Conservation (phyloP, 495 filamentous ascomycete species). For the Thozetella sp. region DNA sequence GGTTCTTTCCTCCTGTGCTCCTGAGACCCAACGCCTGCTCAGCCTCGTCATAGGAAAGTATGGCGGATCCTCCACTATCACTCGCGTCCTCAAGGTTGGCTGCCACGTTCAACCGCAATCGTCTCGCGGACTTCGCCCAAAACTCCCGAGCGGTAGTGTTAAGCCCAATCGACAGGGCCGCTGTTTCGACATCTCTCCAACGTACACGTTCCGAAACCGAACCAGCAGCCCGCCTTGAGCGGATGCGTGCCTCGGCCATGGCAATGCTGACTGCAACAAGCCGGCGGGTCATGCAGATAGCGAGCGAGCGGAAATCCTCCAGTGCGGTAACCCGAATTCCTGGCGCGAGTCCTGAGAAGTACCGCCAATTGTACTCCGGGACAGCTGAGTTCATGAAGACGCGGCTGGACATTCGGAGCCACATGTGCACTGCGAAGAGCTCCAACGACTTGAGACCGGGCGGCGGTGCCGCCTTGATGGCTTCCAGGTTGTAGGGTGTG, state of each 20-base stretch:
- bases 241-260: conserved; percentile 59
- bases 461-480: conserved; percentile 38
- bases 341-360: conserved; percentile 52
- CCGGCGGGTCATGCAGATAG: conserved; percentile 65
- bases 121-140: conserved; percentile 62
- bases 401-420: conserved; percentile 64
- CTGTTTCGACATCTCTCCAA: conserved; percentile 65
- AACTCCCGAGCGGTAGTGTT: conserved; percentile 44
- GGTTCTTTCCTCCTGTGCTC: conserved; percentile 11
- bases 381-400: conserved; percentile 79
- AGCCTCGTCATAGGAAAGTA: conserved; percentile 55
- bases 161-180: conserved; percentile 58
- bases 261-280: conserved; percentile 68
- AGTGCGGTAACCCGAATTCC: conserved; percentile 69
- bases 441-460: conserved; percentile 39
- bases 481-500: conserved; percentile 16
- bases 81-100: conserved; percentile 20
- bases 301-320: conserved; percentile 72
- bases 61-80: conserved; percentile 12
- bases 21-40: conserved; percentile 36
- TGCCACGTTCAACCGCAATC: conserved; percentile 56
- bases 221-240: conserved; percentile 37
- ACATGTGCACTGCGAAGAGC: conserved; percentile 60
- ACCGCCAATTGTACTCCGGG: conserved; percentile 67
- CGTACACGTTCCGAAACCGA: conserved; percentile 42